Evolutionary conservation across 2,329 filamentous ascomycete species (phyloP), one percentile per base, ranked within the genome.

Genomic region (Fusarium tuaranense): DNA sequence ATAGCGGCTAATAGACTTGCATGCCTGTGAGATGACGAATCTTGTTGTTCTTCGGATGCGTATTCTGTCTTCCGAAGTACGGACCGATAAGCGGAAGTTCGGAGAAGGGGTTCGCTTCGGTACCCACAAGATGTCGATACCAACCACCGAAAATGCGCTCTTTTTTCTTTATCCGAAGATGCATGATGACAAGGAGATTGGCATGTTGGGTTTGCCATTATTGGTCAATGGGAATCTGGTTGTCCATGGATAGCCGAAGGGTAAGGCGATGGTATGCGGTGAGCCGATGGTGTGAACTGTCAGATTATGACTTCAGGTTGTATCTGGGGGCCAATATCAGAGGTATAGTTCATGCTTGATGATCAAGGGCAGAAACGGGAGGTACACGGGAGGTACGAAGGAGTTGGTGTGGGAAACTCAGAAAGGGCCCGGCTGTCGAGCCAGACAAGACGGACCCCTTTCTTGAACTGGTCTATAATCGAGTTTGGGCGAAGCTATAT

Each of bases 51-150:
- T 22, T 41, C 32, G 36, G 46, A 57, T 30, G 22, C 20, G 7
- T 44, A 22, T 63, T 63, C 30, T 46, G 16, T 34, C 10, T 65
- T 39, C 34, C 38, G 51, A 38, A 13, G 13, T 16, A 12, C 18
- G 16, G 38, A 3, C 22, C 22, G 60, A 27, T 20, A 59, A 46
- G n/a, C 69, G 69, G 70, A 72, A 48, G 48, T 63, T 69, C 60
- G 70, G 70, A 68, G 22, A 20, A n/a, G 32, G 36, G 36, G 25
- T 25, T 27, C 25, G 20, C 16, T 9, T 12, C 13, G 51, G 55
- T 7, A 55, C 44, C 51, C 51, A 44, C 34, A 38, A 22, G 63
- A 13, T 64, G n/a, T 22, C 14, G 39, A 30, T 32, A n/a, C n/a
- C 16, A 65, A 38, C 10, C 39, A 2, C 39, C 39, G 30, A 48